Evolutionary conservation across 1,284 basidiomycete species (phyloP).

Genomic region (Fomitopsis palustris): DNA sequence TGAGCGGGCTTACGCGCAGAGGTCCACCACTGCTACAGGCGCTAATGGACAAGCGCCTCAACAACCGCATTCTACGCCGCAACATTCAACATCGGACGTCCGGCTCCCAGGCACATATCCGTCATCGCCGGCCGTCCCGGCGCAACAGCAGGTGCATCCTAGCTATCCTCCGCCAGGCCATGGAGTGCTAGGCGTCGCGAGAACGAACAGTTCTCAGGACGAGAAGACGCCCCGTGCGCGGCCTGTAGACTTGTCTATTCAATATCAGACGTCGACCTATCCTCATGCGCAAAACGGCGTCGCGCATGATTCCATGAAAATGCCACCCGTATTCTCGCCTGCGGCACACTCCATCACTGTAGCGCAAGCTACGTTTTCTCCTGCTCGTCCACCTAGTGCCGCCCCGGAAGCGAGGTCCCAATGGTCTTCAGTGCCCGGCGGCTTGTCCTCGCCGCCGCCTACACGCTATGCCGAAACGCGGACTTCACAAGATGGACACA

Average conservation of each 20-base stretch:
- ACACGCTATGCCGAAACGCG: background rate
- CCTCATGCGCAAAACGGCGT: background rate
- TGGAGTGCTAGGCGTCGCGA: background rate
- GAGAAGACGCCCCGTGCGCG: slow-evolving; percentile 2
- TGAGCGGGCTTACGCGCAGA: background rate
- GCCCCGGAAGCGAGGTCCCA: background rate
- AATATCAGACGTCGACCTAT: slow-evolving; percentile 1
- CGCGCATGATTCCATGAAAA: slow-evolving; percentile 4
- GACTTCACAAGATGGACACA: background rate
- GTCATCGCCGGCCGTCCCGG: background rate
- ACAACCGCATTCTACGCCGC: background rate
- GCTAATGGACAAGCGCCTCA: background rate
- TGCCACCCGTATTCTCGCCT: background rate
- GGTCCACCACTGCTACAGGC: background rate
- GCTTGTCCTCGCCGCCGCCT: background rate
- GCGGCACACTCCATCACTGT: background rate
- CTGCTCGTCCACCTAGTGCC: background rate
- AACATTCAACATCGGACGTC: background rate
- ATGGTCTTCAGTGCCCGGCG: background rate
- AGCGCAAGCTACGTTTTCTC: slow-evolving; percentile 5
- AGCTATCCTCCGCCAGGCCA: background rate
- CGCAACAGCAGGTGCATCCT: background rate
- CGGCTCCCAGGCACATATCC: background rate
- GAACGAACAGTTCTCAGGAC: background rate
- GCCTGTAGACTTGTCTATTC: background rate